A percentile compares a stretch with the other conserved stretches of the same genome.
Conservation (phyloP, 2,329 filamentous ascomycete genomes). For the Dactylonectria macrodidyma region DNA sequence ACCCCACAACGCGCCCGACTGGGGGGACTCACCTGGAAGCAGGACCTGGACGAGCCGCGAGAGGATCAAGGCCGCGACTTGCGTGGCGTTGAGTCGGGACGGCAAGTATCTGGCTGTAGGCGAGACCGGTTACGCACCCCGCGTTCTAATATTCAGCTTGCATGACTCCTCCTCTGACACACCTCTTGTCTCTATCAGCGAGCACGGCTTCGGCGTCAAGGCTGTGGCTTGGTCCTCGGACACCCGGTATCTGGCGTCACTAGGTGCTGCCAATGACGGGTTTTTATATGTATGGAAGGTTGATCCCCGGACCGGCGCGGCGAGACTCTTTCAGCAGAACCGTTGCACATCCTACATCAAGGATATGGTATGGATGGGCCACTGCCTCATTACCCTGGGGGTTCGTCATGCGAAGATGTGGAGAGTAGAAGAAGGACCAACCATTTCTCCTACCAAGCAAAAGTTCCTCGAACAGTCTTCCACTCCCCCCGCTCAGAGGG, state of each 20-base stretch:
- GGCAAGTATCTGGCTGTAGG: conserved; percentile 91
- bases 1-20: conserved; percentile 62
- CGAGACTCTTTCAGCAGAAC: conserved; percentile 86
- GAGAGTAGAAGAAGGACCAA: conserved; percentile 80
- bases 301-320: conserved; percentile 84
- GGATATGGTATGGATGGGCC: conserved; percentile 93
- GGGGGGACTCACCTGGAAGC: conserved; percentile 74
- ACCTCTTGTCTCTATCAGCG: conserved; percentile 87
- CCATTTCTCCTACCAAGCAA: conserved; percentile 75
- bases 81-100: conserved; percentile 89
- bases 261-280: conserved; percentile 92
- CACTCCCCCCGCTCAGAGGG: conserved; percentile 63
- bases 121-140: conserved; percentile 94
- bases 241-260: conserved; percentile 87
- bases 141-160: conserved; percentile 91
- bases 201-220: conserved; percentile 91
- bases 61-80: conserved; percentile 94
- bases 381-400: conserved; percentile 86
- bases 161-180: conserved; percentile 84
- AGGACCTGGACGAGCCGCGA: conserved; percentile 92
- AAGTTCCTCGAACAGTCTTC: conserved; percentile 64
- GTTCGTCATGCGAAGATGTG: conserved; percentile 95
- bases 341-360: conserved; percentile 91
- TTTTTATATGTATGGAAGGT: conserved; percentile 94
- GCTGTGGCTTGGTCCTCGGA: conserved; percentile 92